These are phyloP conservation scores for Nannizzia gypsea DNA, from an alignment of 2,329 filamentous ascomycete species.

Conservation along the genomic window DNA sequence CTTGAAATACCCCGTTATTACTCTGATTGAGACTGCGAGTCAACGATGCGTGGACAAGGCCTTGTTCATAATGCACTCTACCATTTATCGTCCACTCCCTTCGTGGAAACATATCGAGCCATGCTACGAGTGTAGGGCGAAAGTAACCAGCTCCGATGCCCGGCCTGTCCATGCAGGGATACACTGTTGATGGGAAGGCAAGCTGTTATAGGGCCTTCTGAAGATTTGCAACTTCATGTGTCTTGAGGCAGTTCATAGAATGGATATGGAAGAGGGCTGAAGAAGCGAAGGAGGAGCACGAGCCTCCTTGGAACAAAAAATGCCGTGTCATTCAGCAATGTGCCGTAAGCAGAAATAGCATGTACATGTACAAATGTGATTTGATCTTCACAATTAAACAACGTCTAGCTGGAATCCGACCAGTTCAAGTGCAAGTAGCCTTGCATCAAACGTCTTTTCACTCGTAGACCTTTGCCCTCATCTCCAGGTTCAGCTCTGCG, in stretches of 20 bases:
- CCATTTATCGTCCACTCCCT: too few species aligned
- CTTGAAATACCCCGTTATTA: background rate
- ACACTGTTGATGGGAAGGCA: background rate
- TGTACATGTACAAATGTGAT: background rate
- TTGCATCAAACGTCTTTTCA: background rate
- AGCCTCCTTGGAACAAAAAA: background rate
- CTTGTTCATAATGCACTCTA: too few species aligned
- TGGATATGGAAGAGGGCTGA: background rate
- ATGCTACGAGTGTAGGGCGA: background rate
- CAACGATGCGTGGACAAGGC: background rate
- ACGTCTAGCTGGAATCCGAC: background rate
- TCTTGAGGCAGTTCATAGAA: too few species aligned
- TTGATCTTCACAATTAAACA: background rate
- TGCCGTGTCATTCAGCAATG: conserved; percentile 8
- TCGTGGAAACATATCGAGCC: background rate
- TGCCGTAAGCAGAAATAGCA: background rate
- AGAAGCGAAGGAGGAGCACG: background rate
- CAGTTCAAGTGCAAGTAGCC: background rate
- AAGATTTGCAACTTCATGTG: background rate
- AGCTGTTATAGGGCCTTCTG: background rate
- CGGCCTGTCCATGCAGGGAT: background rate
- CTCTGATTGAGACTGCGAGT: background rate
- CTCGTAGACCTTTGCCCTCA: conserved; percentile 32
- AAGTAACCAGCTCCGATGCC: background rate
- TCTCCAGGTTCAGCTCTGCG: conserved; percentile 61